Evolutionary conservation across 768 basidiomycete species (phyloP).

Genomic region (Calocybe gangraenosa): DNA sequence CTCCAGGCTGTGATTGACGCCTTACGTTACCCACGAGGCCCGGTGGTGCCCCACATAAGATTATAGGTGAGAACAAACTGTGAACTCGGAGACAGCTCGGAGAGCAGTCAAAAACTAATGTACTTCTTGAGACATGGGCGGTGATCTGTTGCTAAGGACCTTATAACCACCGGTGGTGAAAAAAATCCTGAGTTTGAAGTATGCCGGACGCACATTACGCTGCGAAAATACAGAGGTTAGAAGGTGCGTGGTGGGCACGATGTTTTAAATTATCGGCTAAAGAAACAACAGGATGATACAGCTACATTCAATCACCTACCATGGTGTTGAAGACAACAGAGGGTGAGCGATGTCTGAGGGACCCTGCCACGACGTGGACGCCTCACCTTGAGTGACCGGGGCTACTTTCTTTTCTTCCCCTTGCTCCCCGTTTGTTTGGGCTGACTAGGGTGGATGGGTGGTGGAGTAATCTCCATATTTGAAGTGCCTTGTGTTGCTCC

Average conservation of each 20-base stretch:
- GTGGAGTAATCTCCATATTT: conserved; percentile 31
- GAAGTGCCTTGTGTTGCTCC: conserved; percentile 71
- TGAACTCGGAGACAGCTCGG: too few species aligned
- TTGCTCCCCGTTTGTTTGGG: conserved; percentile 44
- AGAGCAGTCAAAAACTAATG: background rate
- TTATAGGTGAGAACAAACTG: too few species aligned
- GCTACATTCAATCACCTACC: conserved; percentile 5
- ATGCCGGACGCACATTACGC: background rate
- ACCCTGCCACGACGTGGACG: background rate
- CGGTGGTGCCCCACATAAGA: background rate
- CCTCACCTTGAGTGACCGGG: conserved; percentile 8
- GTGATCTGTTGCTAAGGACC: too few species aligned
- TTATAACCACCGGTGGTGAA: too few species aligned
- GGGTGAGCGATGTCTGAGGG: conserved; percentile 4
- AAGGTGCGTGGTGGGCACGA: conserved; percentile 7
- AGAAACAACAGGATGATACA: conserved; percentile 4
- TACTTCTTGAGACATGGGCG: background rate
- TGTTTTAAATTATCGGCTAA: conserved; percentile 7
- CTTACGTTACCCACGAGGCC: conserved; percentile 12
- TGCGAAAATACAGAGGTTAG: background rate
- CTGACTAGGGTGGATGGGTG: conserved; percentile 25
- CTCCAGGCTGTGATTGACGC: background rate
- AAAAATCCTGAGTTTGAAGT: too few species aligned
- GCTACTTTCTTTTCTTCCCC: conserved; percentile 67
- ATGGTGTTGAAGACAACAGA: conserved; percentile 3